Base-by-base conservation (phyloP, 2,329 filamentous ascomycete species). In the Aotearoamyces nothofagi region DNA sequence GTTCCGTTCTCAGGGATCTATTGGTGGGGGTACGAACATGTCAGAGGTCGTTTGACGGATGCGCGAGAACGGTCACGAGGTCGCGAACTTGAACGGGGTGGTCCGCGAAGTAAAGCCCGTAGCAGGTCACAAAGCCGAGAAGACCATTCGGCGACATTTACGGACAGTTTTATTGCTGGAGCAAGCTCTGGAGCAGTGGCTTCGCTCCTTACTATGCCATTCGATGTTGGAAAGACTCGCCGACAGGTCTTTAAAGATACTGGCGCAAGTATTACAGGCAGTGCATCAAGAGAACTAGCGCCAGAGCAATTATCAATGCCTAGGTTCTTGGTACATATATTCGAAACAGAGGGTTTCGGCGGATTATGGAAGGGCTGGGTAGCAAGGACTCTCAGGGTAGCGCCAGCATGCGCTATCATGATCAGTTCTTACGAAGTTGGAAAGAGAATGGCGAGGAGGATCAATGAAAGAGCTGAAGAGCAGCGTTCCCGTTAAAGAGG, bases 341-440 rank as follows among this genome's bases (percentile, higher is more conserved):
- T 87, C 59, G 67, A 70, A 42, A 78, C 78, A 30, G 87, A 96
- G 54, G 90, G 90, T 2, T 50, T 73, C 10, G 50, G 68, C 1
- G 90, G 90, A 0, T 58, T 98, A 4, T 96, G 92, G 69, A 80
- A 66, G 43, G 90, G 90, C 24, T 94, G 86, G 82, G 77, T 83
- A 14, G 84, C 90, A 0, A 66, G 90, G 22, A 92, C 83, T 40
- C 60, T 96, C 35, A 96, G 96, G 52, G 86, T 98, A 4, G 87
- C 90, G 1, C 90, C 90, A 1, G 83, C 87, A 0, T 98, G 90
- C 54, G 90, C 90, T 15, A 96, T 98, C 50, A 98, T 98, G 90
- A 96, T 98, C 49, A 92, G 82, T 50, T 93, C 78, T 49, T 98
- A 96, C 52, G 90, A 98, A 54, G 69, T 96, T 20, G 86, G 90